phyloP scores from a whole-genome alignment of 2,329 filamentous ascomycete genomes.

The Verticillium longisporum region DNA sequence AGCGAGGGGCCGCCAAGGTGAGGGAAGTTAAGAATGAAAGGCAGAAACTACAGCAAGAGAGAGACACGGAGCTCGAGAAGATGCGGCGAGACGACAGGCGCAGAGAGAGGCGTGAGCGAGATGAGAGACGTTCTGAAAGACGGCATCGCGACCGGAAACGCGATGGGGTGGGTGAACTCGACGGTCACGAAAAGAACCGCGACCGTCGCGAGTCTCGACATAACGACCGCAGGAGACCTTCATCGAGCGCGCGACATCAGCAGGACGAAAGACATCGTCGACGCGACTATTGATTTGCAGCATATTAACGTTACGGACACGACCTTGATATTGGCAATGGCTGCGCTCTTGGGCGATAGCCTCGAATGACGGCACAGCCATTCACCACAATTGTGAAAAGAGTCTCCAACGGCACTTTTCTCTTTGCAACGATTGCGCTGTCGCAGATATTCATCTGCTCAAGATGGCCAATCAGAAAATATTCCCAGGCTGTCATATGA shows the following conservation, averaged over 20 bases:
- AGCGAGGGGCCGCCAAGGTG: conserved; percentile 66
- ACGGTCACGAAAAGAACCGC: not conserved
- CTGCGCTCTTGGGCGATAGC: no score
- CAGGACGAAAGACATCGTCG: not conserved
- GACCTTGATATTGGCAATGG: no score
- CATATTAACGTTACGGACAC: no score
- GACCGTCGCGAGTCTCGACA: not conserved
- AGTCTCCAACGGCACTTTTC: no score
- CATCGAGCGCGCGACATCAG: not conserved
- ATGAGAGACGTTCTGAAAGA: conserved; percentile 9
- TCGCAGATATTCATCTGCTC: no score
- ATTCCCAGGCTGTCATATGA: no score
- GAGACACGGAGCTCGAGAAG: conserved; percentile 39
- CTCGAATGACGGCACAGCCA: no score
- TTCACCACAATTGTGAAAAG: no score
- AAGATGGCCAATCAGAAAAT: no score
- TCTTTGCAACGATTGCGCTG: no score
- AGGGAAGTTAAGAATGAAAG: conserved; percentile 62
- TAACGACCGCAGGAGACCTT: not conserved
- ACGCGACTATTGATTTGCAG: not conserved
- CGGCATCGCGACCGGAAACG: conserved; percentile 3
- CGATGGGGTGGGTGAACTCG: not conserved
- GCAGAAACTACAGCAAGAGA: conserved; percentile 42
- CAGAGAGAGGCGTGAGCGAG: conserved; percentile 24
- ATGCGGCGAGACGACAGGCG: conserved; percentile 36